These are phyloP conservation scores for Lachnellula cervina DNA, from an alignment of 2,329 filamentous ascomycete species.

Conservation along the genomic window DNA sequence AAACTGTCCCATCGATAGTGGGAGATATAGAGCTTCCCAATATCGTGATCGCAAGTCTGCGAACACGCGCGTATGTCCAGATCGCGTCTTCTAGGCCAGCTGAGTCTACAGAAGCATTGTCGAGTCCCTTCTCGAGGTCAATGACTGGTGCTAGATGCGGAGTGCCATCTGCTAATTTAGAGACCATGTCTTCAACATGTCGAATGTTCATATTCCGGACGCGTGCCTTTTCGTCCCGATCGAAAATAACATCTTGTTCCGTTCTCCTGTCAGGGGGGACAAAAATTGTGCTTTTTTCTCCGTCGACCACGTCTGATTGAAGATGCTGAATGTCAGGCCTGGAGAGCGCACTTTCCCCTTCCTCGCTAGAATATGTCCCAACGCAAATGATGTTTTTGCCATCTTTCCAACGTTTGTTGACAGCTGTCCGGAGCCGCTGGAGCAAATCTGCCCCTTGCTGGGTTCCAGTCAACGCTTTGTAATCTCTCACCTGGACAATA, in stretches of 20 bases:
- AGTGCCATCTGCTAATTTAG: constrained; percentile 25
- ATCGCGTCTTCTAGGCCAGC: constrained; percentile 46
- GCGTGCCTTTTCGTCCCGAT: constrained; percentile 43
- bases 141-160: constrained; percentile 13
- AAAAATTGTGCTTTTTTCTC: constrained; percentile 48
- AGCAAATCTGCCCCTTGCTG: constrained; percentile 66
- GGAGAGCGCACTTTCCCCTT: constrained; percentile 38
- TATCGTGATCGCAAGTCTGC: constrained; percentile 50
- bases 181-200: constrained; percentile 60
- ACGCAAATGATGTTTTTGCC: constrained; percentile 72
- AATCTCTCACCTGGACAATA: constrained; percentile 76
- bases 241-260: constrained; percentile 37
- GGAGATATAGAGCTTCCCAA: constrained; percentile 33
- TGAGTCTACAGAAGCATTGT: constrained; percentile 19
- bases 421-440: constrained; percentile 61
- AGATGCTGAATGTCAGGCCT: constrained; percentile 37
- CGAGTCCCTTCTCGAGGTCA: constrained; percentile 26
- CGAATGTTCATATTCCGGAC: constrained; percentile 56
- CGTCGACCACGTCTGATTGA: constrained; percentile 41
- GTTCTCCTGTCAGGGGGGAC: constrained; percentile 44
- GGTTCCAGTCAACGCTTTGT: constrained; percentile 69
- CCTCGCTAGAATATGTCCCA: constrained; percentile 65
- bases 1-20: constrained; percentile 33
- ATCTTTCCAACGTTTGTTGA: constrained; percentile 66
- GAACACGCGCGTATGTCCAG: constrained; percentile 55